A percentile compares a stretch with the other conserved stretches of the same genome.
Evolutionary conservation across 75 land plant species (phyloP).

Genomic region (Cunninghamia lanceolata): DNA sequence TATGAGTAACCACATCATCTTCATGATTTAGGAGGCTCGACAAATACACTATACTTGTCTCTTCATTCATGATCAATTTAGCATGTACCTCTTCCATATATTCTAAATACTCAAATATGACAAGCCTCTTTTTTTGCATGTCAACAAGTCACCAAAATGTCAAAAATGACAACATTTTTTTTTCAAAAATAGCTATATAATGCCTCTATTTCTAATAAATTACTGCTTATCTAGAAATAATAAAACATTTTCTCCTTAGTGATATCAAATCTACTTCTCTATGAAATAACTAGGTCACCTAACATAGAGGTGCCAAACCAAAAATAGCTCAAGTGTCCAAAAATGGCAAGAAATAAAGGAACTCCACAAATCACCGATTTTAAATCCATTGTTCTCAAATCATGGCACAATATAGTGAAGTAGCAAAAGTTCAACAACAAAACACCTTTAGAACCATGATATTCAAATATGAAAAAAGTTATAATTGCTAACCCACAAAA

Average conservation of each 20-base stretch:
- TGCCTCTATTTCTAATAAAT: neutral
- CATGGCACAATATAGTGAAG: neutral
- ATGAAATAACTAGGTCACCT: no score
- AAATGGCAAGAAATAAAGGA: no score
- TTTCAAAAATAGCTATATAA: neutral
- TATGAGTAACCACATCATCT: slow-evolving; percentile 51
- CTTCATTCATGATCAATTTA: slow-evolving; percentile 33
- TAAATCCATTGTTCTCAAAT: neutral
- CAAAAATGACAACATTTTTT: neutral
- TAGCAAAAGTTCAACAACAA: no score
- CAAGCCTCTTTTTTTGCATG: neutral
- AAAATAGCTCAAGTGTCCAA: no score
- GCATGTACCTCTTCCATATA: slow-evolving; percentile 39
- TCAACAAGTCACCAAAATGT: neutral
- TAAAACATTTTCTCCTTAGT: no score
- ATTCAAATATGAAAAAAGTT: no score
- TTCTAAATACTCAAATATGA: neutral
- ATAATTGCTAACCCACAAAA: no score
- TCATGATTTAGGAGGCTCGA: slow-evolving; percentile 62
- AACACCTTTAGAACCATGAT: neutral
- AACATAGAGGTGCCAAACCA: no score
- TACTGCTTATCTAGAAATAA: neutral
- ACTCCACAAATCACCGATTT: no score
- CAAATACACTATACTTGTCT: slow-evolving; percentile 60
- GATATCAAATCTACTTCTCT: no score